A percentile compares a stretch with the other conserved stretches of the same genome.
Conservation (phyloP, 139 green algal species). For the Chlorella sp. region DNA sequence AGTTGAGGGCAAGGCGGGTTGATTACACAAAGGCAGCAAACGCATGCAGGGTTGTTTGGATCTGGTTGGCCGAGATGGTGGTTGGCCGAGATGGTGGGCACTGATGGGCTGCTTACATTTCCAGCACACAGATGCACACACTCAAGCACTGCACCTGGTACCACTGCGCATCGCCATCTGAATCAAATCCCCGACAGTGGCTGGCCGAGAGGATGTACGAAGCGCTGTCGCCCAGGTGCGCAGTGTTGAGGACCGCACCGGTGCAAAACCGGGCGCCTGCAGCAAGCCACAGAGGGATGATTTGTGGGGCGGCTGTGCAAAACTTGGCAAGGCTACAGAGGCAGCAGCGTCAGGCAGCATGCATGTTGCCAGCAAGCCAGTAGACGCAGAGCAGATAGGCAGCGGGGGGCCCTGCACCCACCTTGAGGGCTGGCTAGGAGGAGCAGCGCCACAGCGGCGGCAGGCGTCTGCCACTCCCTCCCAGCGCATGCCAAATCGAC, state of each 20-base stretch:
- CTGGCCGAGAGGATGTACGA: constrained; percentile 8
- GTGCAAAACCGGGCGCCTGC: neutral
- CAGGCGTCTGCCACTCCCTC: neutral
- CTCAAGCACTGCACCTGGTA: neutral
- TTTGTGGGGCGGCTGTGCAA: too few relatives aligned
- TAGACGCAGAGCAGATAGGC: neutral
- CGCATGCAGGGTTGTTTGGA: too few relatives aligned
- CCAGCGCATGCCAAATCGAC: neutral
- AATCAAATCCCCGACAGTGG: constrained; percentile 7
- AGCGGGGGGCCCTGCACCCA: neutral
- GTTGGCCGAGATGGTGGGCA: neutral
- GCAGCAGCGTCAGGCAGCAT: neutral
- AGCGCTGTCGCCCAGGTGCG: neutral
- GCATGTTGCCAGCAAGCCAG: neutral
- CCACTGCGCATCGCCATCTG: neutral
- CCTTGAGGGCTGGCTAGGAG: neutral
- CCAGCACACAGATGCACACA: neutral
- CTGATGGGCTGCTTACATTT: neutral
- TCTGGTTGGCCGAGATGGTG: too few relatives aligned
- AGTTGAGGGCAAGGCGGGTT: neutral
- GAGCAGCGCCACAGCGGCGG: neutral
- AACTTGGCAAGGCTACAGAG: neutral
- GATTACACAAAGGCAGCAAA: neutral
- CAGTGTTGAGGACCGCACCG: neutral
- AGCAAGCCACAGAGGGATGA: neutral